Base-by-base conservation (phyloP, 2,329 filamentous ascomycete species). In the Fusarium fujikuroi region DNA sequence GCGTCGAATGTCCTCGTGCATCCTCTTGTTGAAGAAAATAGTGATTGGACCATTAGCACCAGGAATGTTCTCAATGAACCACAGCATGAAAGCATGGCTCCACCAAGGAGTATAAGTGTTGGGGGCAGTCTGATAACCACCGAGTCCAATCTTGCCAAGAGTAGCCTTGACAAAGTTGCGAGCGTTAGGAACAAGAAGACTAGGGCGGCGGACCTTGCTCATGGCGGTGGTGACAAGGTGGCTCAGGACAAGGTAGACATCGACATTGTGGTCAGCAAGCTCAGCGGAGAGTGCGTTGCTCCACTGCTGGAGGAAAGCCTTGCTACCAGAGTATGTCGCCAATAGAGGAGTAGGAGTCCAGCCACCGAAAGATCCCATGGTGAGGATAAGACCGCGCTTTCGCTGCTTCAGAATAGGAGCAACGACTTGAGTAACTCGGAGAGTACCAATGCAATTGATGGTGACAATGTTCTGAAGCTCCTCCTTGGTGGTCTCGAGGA, bases 301-400 rank as follows among this genome's bases (percentile, higher is more conserved):
- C 96, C 96, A 99, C 80, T 97, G 92, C 84, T 98, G 95, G 54
- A 99, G 88, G 88, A 99, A 99, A 3, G 96, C 95, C 85, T 99
- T 99, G 89, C 93, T 96, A 75, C 96, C 96, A 49, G 94, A 97
- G 87, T 99, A 99, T 7, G 96, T 98, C 18, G 96, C 96, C 49
- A 99, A 89, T 61, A 96, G 91, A 10, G 97, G 95, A 2, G 94
- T 97, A 12, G 96, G 96, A 69, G 96, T 90, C 84, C 97, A 92
- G 75, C 96, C 97, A 70, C 93, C 96, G 80, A 98, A 97, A 16
- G 95, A 98, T 52, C 95, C 96, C 95, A 99, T 98, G 66, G 95
- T 99, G 62, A 99, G 87, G 79, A 99, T 94, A 40, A 99, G 87
- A 30, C 97, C 96, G 64, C 91, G 91, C 84, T 93, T 94, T 78